These are phyloP conservation scores for Carnegiea gigantea DNA, from an alignment of 179 eudicot species.

Conservation along the genomic window DNA sequence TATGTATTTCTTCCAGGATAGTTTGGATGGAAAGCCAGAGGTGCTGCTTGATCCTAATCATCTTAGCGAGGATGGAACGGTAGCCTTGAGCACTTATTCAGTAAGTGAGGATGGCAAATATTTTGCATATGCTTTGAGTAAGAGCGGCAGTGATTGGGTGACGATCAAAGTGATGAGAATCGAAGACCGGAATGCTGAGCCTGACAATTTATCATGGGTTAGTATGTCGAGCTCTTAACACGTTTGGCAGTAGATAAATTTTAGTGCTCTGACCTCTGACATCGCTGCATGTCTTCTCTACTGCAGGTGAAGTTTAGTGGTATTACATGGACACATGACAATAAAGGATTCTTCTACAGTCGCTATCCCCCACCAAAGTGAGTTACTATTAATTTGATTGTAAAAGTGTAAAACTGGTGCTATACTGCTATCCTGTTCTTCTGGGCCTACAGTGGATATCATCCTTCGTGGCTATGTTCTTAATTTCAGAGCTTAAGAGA, in stretches of 20 bases:
- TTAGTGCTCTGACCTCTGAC: conserved; percentile 13
- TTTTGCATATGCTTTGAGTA: conserved; percentile 82
- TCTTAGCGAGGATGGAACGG: conserved; percentile 92
- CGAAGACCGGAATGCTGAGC: conserved; percentile 59
- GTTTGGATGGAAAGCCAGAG: conserved; percentile 78
- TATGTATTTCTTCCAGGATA: conserved; percentile 46
- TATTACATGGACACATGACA: conserved; percentile 92
- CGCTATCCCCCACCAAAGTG: conserved; percentile 93
- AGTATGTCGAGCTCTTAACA: conserved; percentile 20
- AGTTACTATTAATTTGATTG: conserved; percentile 30
- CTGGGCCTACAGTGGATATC: background rate
- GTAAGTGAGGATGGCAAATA: conserved; percentile 92
- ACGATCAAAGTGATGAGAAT: conserved; percentile 78
- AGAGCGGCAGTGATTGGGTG: conserved; percentile 99
- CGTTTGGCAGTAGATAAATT: background rate
- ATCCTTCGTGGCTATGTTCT: background rate
- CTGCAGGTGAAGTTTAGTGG: conserved; percentile 86
- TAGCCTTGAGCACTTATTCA: conserved; percentile 56
- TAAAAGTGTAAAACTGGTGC: background rate
- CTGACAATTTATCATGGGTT: conserved; percentile 91
- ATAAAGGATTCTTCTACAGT: conserved; percentile 86
- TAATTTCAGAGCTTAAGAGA: background rate
- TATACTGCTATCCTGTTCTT: background rate
- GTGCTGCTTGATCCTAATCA: conserved; percentile 90
- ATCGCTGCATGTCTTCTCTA: conserved; percentile 7